Base-by-base conservation (phyloP, 139 green algal species). In the Coelastrella sp. region DNA sequence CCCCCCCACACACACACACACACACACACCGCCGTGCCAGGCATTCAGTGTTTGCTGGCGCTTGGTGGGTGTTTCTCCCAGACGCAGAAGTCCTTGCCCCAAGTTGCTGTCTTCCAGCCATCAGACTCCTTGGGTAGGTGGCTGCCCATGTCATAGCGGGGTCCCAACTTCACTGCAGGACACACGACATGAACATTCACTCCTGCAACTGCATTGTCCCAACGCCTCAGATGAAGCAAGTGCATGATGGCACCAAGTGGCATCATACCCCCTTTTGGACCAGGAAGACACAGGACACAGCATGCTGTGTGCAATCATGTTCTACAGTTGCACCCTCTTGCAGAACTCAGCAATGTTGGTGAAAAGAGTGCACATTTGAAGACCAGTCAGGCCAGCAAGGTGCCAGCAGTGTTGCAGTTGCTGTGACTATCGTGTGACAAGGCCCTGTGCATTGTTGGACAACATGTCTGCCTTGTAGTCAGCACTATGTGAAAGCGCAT, bases 1-100 rank as follows among this genome's bases (percentile, higher is more conserved):
- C n/a, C n/a, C n/a, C n/a, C n/a, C n/a, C n/a, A n/a, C n/a, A n/a
- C n/a, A n/a, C n/a, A n/a, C n/a, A n/a, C n/a, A n/a, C n/a, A n/a
- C n/a, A n/a, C n/a, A n/a, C n/a, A n/a, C n/a, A n/a, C n/a, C n/a
- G n/a, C n/a, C n/a, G n/a, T 49, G 35, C 35, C 35, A 49, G 35
- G 35, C 35, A 49, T 3, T 49, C 35, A 49, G 35, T 49, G 35
- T 3, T 49, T 49, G 35, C 35, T 49, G 35, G 35, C 35, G 68
- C 68, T 70, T 17, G 81, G 81, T 24, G 59, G 8, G 59, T 86
- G 76, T 25, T 78, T 76, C 63, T 87, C 82, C 82, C 82, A 87
- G 20, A 88, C 59, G 11, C 87, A 94, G 14, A 90, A 97, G 94
- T 95, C 95, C 82, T 93, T 96, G 87, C 93, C 94, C 49, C 91